These are phyloP conservation scores for Labyrinthula sp. DNA, from an alignment of 352 stramenopile species.

Conservation along the genomic window DNA sequence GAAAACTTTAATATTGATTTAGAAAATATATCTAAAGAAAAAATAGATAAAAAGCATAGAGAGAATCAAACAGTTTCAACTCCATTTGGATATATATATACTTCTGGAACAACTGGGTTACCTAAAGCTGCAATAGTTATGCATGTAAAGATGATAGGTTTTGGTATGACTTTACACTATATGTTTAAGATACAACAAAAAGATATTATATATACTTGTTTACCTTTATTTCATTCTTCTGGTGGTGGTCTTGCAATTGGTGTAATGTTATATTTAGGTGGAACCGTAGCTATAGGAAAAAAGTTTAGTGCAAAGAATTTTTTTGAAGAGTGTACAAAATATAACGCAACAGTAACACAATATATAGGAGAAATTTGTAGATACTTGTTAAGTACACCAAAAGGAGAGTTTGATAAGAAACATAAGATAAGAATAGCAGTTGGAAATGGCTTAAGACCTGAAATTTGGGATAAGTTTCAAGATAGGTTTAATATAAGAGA, in stretches of 20 bases:
- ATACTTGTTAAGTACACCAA: conserved; percentile 45
- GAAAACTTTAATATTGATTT: conserved; percentile 20
- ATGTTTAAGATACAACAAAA: conserved; percentile 38
- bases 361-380: conserved; percentile 69
- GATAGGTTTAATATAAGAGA: conserved; percentile 51
- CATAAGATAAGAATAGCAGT: conserved; percentile 45
- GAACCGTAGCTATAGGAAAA: conserved; percentile 44
- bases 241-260: conserved; percentile 49
- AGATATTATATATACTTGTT: conserved; percentile 47
- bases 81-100: conserved; percentile 49
- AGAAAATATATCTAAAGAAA: neutral
- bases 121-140: conserved; percentile 51
- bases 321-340: conserved; percentile 45
- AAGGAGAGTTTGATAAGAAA: conserved; percentile 21
- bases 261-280: conserved; percentile 50
- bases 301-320: conserved; percentile 51
- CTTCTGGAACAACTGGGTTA: conserved; percentile 51
- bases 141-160: conserved; percentile 44
- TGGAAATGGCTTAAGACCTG: conserved; percentile 59
- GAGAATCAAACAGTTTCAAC: conserved; percentile 32
- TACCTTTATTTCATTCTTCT: conserved; percentile 57
- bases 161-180: conserved; percentile 34
- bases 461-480: conserved; percentile 62
- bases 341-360: conserved; percentile 52
- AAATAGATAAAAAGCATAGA: conserved; percentile 1